These are phyloP conservation scores for Linum tenue DNA, from an alignment of 345 rosid genomes.

Conservation along the genomic window DNA sequence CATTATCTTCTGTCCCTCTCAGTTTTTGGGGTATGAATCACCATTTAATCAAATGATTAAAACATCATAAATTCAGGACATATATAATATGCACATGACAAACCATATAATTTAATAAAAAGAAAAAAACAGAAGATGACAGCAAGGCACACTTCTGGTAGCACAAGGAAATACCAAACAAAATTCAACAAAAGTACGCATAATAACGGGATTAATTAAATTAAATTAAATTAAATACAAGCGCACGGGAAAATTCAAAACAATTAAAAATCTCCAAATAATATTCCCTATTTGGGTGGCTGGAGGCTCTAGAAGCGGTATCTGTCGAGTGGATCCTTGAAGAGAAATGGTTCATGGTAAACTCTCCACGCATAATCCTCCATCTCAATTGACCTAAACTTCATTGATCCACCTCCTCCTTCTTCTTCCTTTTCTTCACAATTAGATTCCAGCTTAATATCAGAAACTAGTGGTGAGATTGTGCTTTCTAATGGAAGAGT, in stretches of 20 bases:
- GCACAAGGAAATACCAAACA: background rate
- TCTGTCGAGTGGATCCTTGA: conserved; percentile 63
- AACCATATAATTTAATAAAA: background rate
- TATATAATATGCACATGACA: background rate
- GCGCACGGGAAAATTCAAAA: background rate
- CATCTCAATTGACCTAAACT: conserved; percentile 46
- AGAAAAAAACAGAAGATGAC: background rate
- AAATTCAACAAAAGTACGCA: background rate
- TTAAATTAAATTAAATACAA: too few relatives aligned
- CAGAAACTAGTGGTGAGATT: conserved; percentile 39
- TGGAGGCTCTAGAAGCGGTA: conserved; percentile 27
- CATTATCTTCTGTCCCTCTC: too few relatives aligned
- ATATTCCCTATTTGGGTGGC: too few relatives aligned
- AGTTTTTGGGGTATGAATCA: too few relatives aligned
- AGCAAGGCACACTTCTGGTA: background rate
- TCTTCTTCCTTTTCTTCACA: conserved; percentile 16
- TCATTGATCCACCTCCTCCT: background rate
- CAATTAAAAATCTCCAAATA: background rate
- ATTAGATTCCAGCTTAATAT: conserved; percentile 1
- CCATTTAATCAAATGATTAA: too few relatives aligned
- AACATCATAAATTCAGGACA: too few relatives aligned
- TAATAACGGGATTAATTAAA: background rate
- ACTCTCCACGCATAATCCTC: conserved; percentile 86
- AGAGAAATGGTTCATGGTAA: conserved; percentile 47
- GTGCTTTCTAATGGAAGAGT: conserved; percentile 47